Evolutionary conservation across 2,329 filamentous ascomycete species (phyloP).

Genomic region (Macroventuria anomochaeta): DNA sequence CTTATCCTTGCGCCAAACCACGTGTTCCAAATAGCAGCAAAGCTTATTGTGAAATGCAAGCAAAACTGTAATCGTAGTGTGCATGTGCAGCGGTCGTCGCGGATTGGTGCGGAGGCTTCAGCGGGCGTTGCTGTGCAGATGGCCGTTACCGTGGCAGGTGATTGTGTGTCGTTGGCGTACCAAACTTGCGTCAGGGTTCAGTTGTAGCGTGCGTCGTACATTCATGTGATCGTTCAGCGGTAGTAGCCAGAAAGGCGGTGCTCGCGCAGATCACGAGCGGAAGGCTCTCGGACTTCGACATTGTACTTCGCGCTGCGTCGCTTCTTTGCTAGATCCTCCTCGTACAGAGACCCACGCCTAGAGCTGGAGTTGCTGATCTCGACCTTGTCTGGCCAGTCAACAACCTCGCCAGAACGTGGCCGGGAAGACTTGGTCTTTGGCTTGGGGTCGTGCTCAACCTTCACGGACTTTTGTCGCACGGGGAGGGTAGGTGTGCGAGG

Average conservation of each 20-base stretch:
- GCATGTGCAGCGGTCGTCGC: constrained; percentile 23
- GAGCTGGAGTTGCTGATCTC: constrained; percentile 43
- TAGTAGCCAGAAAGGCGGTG: constrained; percentile 50
- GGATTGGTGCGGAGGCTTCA: constrained; percentile 31
- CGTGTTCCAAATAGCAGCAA: constrained; percentile 31
- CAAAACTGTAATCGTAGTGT: constrained; percentile 10
- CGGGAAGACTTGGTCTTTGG: constrained; percentile 35
- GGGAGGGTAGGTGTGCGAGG: constrained; percentile 42
- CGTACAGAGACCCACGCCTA: constrained; percentile 52
- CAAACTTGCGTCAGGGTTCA: constrained; percentile 9
- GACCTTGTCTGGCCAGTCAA: constrained; percentile 45
- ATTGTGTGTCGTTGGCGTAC: constrained; percentile 12
- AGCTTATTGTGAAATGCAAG: constrained; percentile 35
- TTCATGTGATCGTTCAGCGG: constrained; percentile 37
- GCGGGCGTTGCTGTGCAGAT: constrained; percentile 25
- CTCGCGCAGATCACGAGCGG: constrained; percentile 44
- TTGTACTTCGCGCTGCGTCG: constrained; percentile 49
- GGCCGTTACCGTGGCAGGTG: constrained; percentile 10
- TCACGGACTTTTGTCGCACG: constrained; percentile 39
- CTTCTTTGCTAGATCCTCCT: constrained; percentile 46
- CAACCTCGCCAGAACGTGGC: constrained; percentile 46
- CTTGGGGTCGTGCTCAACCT: constrained; percentile 41
- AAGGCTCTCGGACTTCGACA: constrained; percentile 53
- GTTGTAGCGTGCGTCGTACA: constrained; percentile 8
- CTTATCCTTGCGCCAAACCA: constrained; percentile 14